Conservation (phyloP, 2,329 filamentous ascomycete species). For the Colletotrichum echinochloae region DNA sequence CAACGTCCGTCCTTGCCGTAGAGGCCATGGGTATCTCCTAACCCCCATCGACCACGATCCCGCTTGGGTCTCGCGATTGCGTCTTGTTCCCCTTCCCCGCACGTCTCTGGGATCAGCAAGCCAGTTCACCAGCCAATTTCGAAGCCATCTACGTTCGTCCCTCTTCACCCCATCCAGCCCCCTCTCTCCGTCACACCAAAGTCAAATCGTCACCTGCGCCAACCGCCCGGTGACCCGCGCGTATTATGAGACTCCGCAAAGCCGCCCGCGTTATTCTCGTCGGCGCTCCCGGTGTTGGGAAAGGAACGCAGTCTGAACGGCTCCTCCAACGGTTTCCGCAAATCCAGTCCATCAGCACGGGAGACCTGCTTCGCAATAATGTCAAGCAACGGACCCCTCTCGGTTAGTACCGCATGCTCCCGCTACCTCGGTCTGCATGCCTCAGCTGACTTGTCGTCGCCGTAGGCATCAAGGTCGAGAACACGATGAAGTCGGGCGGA, state of each 20-base stretch:
- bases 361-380: constrained; percentile 91
- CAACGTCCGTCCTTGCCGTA: constrained; percentile 17
- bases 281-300: constrained; percentile 95
- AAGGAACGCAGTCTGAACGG: constrained; percentile 94
- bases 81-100: constrained; percentile 35
- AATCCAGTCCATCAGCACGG: constrained; percentile 91
- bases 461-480: constrained; percentile 89
- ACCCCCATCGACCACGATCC: constrained; percentile 30
- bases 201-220: constrained; percentile 30
- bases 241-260: constrained; percentile 73
- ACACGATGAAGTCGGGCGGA: constrained; percentile 85
- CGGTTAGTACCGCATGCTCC: constrained; percentile 64
- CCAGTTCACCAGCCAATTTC: constrained; percentile 26
- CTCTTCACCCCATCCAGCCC: not conserved
- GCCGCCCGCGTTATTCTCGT: constrained; percentile 95
- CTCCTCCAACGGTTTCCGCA: constrained; percentile 89
- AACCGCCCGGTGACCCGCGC: constrained; percentile 22
- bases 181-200: constrained; percentile 14
- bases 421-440: not conserved
- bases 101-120: constrained; percentile 29
- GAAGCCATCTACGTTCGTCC: constrained; percentile 12
- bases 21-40: constrained; percentile 36
- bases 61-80: constrained; percentile 39
- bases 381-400: constrained; percentile 88
- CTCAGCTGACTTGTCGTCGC: constrained; percentile 11